Conservation (phyloP, 2,329 filamentous ascomycete genomes). For the Colletotrichum sp. region DNA sequence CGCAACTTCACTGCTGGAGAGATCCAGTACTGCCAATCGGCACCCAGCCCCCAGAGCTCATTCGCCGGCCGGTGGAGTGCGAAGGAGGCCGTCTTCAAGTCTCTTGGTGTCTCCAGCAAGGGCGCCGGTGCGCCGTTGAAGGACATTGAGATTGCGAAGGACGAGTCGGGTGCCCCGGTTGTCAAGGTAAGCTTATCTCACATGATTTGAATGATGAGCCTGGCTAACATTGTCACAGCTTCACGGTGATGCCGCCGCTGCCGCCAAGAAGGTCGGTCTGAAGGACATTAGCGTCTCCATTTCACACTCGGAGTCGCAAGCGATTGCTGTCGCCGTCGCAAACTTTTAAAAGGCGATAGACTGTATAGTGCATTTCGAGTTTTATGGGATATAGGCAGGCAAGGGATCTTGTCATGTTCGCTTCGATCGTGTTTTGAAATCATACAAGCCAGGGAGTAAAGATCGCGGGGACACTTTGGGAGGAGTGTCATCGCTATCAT, state of each 20-base stretch:
- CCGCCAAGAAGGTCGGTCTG: conserved; percentile 85
- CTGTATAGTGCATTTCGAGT: conserved; percentile 20
- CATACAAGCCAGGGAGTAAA: conserved; percentile 20
- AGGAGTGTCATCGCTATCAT: conserved; percentile 12
- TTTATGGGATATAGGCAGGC: conserved; percentile 21
- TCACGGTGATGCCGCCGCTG: conserved; percentile 81
- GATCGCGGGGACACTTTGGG: conserved; percentile 21
- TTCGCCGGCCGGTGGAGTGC: conserved; percentile 97
- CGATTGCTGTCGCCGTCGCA: conserved; percentile 91
- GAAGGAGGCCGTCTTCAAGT: conserved; percentile 99
- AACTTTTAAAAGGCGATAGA: conserved; percentile 61
- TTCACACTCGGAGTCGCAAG: conserved; percentile 92
- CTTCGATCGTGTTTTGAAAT: conserved; percentile 21
- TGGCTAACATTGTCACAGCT: conserved; percentile 65
- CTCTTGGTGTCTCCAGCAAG: conserved; percentile 83
- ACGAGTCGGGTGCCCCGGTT: conserved; percentile 80
- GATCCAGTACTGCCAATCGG: conserved; percentile 84
- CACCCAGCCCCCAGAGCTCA: conserved; percentile 81
- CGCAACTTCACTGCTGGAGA: conserved; percentile 91
- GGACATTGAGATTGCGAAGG: conserved; percentile 90
- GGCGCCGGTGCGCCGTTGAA: conserved; percentile 89
- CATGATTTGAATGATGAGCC: neutral
- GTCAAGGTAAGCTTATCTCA: conserved; percentile 73
- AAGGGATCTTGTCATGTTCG: conserved; percentile 20
- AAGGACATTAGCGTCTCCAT: conserved; percentile 93